Evolutionary conservation across 441 rosid species (phyloP), one percentile per base, ranked within the genome.

Genomic region (Pelargonium citronellum): DNA sequence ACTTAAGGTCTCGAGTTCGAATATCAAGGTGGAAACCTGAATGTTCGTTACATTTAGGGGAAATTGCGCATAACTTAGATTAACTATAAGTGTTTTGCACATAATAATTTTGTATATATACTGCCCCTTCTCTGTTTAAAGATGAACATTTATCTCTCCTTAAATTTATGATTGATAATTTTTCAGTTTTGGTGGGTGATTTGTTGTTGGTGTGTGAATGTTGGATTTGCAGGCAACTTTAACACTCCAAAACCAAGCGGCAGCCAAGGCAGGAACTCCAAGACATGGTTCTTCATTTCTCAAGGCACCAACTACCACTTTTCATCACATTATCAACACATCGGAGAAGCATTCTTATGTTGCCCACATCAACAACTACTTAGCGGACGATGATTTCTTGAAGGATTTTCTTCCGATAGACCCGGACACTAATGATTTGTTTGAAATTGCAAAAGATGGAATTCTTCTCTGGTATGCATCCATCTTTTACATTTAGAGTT

Each of bases 341-440:
- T 85, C 98, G 0, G 98, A 95, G 84, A 95, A 87, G 87, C 69
- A 87, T 73, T 95, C 99, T 12, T 95, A 92, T 80, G 99, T 92
- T 75, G 81, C 89, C 8, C 98, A 92, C 79, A 86, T 95, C 68
- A 95, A 95, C 73, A 85, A 67, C 79, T 86, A 81, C 86, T 83
- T 92, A 79, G 87, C 79, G 34, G 97, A 92, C 69, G 99, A 95
- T 85, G 85, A 84, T 65, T 92, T 95, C 83, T 77, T 95, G 87
- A 86, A 85, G 81, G 72, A 68, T 37, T 88, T 76, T 78, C 97
- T 95, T 76, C 99, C 99, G 12, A 73, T 95, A 0, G 91, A 95
- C 81, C 88, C 97, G 1, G n/a, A 81, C 1, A 88, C 99, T 1
- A 86, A 88, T 80, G 91, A 82, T 39, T 78, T 95, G 57, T 95